Evolutionary conservation across 371 early-diverging fungal genomes (phyloP), one percentile per base, ranked within the genome.

Genomic region (Globomyces sp.): DNA sequence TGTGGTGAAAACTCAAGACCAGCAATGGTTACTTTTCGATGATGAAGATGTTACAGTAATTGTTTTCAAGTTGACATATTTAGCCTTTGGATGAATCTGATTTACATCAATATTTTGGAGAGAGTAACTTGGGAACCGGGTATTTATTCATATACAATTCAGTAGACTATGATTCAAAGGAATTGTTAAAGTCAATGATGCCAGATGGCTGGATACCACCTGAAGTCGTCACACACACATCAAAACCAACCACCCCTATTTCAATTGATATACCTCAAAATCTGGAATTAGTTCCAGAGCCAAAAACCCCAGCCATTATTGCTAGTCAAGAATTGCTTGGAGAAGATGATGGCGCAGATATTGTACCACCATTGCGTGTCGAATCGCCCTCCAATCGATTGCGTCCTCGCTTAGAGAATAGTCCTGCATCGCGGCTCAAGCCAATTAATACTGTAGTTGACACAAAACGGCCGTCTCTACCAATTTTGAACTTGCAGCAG

Each of bases 11-110:
- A 90, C 91, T 65, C 81, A 84, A 57, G 89, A 64, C 36, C 65
- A 86, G 37, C 87, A 87, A 60, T 98, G 98, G 98, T 74, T 94
- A 66, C 76, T 94, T 42, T 96, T 95, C 75, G 98, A 98, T 75
- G 98, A 98, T 75, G 96, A 96, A 59, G 83, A 83, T 24, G 94
- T 95, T 4, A 58, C 70, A 48, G 77, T 77, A 63, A 36, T 57
- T 57, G 24, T 24, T 24, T 24, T 24, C 24, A 24, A 50, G 4
- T 40, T 3, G 45, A n/a, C 2, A 53, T 13, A 4, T 41, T 11
- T 66, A 78, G 66, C 65, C 70, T 8, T 69, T 82, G 0, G 79
- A 80, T 8, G 79, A 79, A 64, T 50, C 71, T 4, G 78, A 78
- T 42, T 63, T 82, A 36, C 63, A 64, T 48, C 69, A 73, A 11